Evolutionary conservation across 2,329 filamentous ascomycete species (phyloP), one percentile per base, ranked within the genome.

Genomic region (Ascochyta lentis): DNA sequence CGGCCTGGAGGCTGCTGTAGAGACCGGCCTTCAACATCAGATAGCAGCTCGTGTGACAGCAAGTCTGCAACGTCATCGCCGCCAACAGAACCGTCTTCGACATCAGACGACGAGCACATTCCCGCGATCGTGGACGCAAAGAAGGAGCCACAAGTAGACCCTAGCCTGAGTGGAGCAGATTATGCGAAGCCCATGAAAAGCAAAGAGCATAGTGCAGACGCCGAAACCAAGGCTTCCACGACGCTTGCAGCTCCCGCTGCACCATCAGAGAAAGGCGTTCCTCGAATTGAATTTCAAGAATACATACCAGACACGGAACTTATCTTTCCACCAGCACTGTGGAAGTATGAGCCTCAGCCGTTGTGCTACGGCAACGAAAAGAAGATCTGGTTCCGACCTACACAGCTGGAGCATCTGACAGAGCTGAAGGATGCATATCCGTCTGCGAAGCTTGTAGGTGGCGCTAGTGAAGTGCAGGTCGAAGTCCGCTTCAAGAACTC

Each of bases 401-500:
- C 92, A 24, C 96, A 89, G 0, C 75, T 98, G 6, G 83, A 90
- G 22, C 92, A 98, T 70, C 81, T 98, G 9, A 81, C 97, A 13
- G 88, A 96, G 70, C 92, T 98, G 76, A 98, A 97, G 79, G 86
- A 84, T 65, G 86, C 86, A 0, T 89, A 91, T 60, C 94, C 94
- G 0, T 86, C 88, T n/a, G 92, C 93, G 6, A 98, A 98, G 76
- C 86, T 98, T 54, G 95, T 98, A 48, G 93, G 92, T 40, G 94
- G 94, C 58, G 96, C 92, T 70, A 96, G 92, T 12, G 94, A 98
- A 76, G 97, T 94, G 0, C 94, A 98, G 76, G 96, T 98, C 51
- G 94, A 98, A 75, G 90, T 96, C 76, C 96, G 96, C 73, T 98
- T 98, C 84, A 98, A 98, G 78, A 91, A 90, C 2, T 85, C 96